Percentiles rank a stretch among this genome's conserved stretches.
phyloP scores from a whole-genome alignment of 2,329 filamentous ascomycete genomes.

The Corynespora cassiicola region DNA sequence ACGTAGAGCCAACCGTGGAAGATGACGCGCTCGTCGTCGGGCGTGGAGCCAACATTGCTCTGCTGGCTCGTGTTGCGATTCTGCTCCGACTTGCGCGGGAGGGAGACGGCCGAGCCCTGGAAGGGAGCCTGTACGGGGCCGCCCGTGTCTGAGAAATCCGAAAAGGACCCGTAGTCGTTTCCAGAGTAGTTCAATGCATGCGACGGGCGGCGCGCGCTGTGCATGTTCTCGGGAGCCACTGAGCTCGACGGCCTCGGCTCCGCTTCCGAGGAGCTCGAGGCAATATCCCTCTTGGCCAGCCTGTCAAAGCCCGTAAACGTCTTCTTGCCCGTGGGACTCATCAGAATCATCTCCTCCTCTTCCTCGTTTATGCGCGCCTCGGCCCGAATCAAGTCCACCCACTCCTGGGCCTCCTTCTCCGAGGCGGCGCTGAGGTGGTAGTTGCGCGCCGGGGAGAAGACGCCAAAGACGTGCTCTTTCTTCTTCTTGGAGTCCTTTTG shows the following conservation, averaged over 20 bases:
- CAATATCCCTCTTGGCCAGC: slow-evolving; percentile 28
- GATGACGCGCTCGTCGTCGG: slow-evolving; percentile 84
- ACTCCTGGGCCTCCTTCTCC: slow-evolving; percentile 78
- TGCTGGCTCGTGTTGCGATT: slow-evolving; percentile 67
- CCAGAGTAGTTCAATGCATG: slow-evolving; percentile 69
- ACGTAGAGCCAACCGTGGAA: slow-evolving; percentile 92
- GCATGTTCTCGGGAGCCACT: slow-evolving; percentile 35
- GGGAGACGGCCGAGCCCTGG: slow-evolving; percentile 58
- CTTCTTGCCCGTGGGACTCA: slow-evolving; percentile 66
- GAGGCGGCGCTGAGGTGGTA: slow-evolving; percentile 84
- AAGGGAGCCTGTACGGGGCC: slow-evolving; percentile 46
- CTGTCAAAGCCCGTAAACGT: slow-evolving; percentile 51
- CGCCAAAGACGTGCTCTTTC: slow-evolving; percentile 84
- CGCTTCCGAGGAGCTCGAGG: slow-evolving; percentile 55
- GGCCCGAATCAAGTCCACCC: slow-evolving; percentile 81
- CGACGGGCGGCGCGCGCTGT: slow-evolving; percentile 61
- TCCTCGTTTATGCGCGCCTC: slow-evolving; percentile 87
- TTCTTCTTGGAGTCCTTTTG: slow-evolving; percentile 90
- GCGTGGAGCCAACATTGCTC: slow-evolving; percentile 55
- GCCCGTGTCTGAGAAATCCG: slow-evolving; percentile 82
- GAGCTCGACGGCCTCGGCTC: slow-evolving; percentile 42
- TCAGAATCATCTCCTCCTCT: slow-evolving; percentile 80
- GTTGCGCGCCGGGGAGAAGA: slow-evolving; percentile 90
- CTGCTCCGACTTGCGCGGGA: slow-evolving; percentile 29
- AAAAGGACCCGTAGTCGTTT: slow-evolving; percentile 76